Evolutionary conservation across 306 rosid genomes (phyloP).

Genomic region (Ormosia semicastrata): DNA sequence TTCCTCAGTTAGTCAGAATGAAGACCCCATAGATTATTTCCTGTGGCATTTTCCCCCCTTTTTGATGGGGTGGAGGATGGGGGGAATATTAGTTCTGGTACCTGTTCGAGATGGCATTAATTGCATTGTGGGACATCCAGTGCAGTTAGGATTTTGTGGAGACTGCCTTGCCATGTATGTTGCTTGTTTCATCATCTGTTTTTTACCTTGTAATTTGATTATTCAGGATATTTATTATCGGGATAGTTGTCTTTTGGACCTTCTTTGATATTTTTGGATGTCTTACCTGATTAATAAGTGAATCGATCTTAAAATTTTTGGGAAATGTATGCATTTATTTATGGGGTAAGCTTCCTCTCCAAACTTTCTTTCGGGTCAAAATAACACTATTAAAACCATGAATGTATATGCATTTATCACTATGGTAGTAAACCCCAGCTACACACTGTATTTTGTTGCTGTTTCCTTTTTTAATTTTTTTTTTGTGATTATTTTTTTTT

Average conservation of each 20-base stretch:
- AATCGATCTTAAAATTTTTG: background rate
- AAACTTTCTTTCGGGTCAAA: background rate
- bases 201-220: conserved; percentile 28
- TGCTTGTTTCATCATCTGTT: conserved; percentile 27
- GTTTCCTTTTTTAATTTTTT: no score
- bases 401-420: no score
- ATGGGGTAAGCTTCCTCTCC: background rate
- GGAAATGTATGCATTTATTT: background rate
- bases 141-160: conserved; percentile 24
- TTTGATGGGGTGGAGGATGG: conserved; percentile 3
- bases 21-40: conserved; percentile 43
- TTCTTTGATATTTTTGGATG: background rate
- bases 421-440: no score
- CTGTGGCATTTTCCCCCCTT: conserved; percentile 27
- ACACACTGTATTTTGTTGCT: no score
- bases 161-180: conserved; percentile 21
- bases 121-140: conserved; percentile 12
- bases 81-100: conserved; percentile 18
- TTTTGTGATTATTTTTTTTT: no score
- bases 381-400: background rate
- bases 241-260: background rate
- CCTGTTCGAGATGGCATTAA: conserved; percentile 30
- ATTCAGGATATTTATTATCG: conserved; percentile 17
- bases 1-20: conserved; percentile 35
- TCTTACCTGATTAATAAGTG: background rate